These are phyloP conservation scores for Cerrena zonata DNA, from an alignment of 1,284 basidiomycete species.

Conservation along the genomic window DNA sequence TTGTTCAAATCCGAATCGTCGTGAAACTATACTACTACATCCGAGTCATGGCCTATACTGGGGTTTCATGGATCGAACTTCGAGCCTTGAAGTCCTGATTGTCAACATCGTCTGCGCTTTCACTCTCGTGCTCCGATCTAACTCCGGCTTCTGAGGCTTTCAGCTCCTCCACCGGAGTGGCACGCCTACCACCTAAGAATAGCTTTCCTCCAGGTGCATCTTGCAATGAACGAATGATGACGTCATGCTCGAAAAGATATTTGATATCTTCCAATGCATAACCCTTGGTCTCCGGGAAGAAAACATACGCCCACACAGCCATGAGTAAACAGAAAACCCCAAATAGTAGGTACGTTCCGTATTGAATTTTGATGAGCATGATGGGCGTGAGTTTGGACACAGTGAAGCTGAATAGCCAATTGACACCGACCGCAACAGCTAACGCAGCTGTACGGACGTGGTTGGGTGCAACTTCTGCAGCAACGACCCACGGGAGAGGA, in stretches of 20 bases:
- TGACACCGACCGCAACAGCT: conserved; percentile 39
- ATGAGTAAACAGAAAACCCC: conserved; percentile 42
- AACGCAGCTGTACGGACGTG: conserved; percentile 40
- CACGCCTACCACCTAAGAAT: conserved; percentile 32
- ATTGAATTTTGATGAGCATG: conserved; percentile 42
- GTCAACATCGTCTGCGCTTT: conserved; percentile 1
- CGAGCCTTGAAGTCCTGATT: too few relatives aligned
- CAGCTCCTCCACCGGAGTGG: conserved; percentile 26
- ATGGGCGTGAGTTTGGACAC: conserved; percentile 48
- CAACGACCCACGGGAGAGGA: conserved; percentile 38
- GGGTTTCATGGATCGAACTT: too few relatives aligned
- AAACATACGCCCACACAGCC: conserved; percentile 40
- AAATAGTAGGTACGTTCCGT: conserved; percentile 49
- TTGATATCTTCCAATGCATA: conserved; percentile 43
- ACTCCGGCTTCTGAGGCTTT: conserved; percentile 13
- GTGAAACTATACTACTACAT: too few relatives aligned
- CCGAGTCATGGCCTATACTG: too few relatives aligned
- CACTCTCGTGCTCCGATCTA: background rate
- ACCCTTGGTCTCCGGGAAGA: conserved; percentile 42
- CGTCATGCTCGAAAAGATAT: conserved; percentile 40
- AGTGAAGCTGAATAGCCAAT: conserved; percentile 45
- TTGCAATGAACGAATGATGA: conserved; percentile 36
- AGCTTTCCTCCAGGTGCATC: conserved; percentile 42
- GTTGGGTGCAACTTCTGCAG: conserved; percentile 45
- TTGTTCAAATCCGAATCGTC: too few relatives aligned